Percentiles rank a stretch among this genome's conserved stretches.
phyloP scores from a whole-genome alignment of 2,329 filamentous ascomycete genomes.

The Venturiaceae sp. region DNA sequence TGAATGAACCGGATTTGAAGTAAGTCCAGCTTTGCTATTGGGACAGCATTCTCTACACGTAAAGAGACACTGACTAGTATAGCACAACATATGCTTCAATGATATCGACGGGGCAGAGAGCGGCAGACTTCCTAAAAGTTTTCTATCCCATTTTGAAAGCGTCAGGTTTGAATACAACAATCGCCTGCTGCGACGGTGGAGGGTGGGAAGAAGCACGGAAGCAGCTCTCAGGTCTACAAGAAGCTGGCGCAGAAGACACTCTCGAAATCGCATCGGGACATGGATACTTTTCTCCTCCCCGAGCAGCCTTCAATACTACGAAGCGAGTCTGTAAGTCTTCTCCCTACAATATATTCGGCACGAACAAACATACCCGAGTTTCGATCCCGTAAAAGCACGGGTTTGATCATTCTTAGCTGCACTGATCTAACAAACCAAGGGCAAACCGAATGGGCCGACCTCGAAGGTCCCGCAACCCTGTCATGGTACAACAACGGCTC shows the following conservation, averaged over 20 bases:
- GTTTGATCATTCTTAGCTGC: neutral
- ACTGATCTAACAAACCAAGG: neutral
- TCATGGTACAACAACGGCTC: slow-evolving; percentile 6
- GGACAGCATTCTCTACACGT: neutral
- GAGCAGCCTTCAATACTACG: neutral
- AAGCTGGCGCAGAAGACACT: slow-evolving; percentile 11
- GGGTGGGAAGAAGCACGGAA: slow-evolving; percentile 11
- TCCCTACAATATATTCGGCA: neutral
- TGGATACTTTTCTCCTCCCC: slow-evolving; percentile 9
- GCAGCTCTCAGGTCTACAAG: slow-evolving; percentile 14
- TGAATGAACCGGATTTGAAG: slow-evolving; percentile 32
- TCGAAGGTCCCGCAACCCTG: neutral
- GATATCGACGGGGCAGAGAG: slow-evolving; percentile 5
- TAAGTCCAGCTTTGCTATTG: neutral
- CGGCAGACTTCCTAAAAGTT: slow-evolving; percentile 6
- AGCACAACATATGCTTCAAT: slow-evolving; percentile 6
- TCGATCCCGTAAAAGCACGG: too few relatives aligned
- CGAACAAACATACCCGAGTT: neutral
- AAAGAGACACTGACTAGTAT: neutral
- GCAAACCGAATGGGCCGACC: slow-evolving; percentile 9
- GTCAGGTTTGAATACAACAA: neutral
- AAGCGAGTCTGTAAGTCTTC: slow-evolving; percentile 4
- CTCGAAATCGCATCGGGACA: slow-evolving; percentile 18
- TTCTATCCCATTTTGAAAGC: slow-evolving; percentile 3
- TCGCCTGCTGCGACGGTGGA: slow-evolving; percentile 8